These are phyloP conservation scores for Gigaspora rosea DNA, from an alignment of 192 early-diverging fungal genomes.

Conservation along the genomic window DNA sequence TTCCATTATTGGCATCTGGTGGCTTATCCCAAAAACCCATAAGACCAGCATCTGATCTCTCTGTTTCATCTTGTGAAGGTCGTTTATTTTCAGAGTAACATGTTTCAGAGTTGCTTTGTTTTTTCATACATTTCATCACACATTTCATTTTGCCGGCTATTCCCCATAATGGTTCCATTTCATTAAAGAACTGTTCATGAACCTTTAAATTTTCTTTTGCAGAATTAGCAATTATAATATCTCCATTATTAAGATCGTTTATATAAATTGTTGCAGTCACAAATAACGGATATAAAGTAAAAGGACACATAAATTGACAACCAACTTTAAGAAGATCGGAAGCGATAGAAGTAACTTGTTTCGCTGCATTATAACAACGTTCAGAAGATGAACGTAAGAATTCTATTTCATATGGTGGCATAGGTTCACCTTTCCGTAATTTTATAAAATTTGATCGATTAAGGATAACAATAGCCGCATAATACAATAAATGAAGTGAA, in stretches of 20 bases:
- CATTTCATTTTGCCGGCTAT: conserved; percentile 51
- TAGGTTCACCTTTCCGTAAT: conserved; percentile 27
- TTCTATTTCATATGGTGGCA: background rate
- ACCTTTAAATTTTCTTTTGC: conserved; percentile 45
- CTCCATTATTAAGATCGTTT: conserved; percentile 45
- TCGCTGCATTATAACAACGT: conserved; percentile 45
- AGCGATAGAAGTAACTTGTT: conserved; percentile 44
- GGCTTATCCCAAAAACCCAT: background rate
- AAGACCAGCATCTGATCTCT: background rate
- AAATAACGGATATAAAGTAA: conserved; percentile 51
- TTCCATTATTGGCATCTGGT: background rate
- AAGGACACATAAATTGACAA: conserved; percentile 44
- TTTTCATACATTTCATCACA: background rate
- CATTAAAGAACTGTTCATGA: conserved; percentile 45
- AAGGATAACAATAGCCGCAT: conserved; percentile 48
- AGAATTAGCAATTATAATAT: conserved; percentile 38
- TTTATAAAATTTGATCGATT: conserved; percentile 46
- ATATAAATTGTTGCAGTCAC: conserved; percentile 56
- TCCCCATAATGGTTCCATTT: conserved; percentile 52
- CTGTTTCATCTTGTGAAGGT: background rate
- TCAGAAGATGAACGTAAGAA: conserved; percentile 44
- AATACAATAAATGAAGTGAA: conserved; percentile 49
- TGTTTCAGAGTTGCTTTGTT: background rate
- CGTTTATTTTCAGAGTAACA: background rate
- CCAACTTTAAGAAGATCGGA: conserved; percentile 36